Conservation (phyloP, 495 filamentous ascomycete genomes). For the Rhypophila decipiens region DNA sequence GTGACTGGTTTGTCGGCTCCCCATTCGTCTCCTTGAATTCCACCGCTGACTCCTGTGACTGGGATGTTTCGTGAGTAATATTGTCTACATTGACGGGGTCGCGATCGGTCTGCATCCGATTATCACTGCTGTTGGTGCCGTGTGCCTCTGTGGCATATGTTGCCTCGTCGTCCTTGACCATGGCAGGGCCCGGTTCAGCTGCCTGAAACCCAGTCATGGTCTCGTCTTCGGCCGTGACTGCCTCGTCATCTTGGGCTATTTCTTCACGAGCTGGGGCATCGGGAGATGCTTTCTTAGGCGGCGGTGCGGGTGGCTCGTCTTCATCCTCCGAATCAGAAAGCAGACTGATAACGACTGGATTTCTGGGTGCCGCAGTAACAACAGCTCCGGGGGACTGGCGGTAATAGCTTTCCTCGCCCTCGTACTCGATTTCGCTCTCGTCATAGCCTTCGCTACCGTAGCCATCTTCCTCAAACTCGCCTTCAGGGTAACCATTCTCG, state of each 20-base stretch:
- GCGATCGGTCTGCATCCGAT: too few relatives aligned
- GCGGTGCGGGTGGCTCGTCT: conserved; percentile 9
- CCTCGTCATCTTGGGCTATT: neutral
- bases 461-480: too few relatives aligned
- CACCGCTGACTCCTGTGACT: too few relatives aligned
- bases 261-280: neutral
- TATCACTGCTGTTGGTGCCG: too few relatives aligned
- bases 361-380: conserved; percentile 3
- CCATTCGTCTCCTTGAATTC: too few relatives aligned
- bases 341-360: conserved; percentile 29
- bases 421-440: conserved; percentile 6
- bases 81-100: too few relatives aligned
- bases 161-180: too few relatives aligned
- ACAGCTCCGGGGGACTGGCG: conserved; percentile 2
- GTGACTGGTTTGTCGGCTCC: neutral
- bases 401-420: conserved; percentile 1
- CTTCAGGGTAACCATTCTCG: conserved; percentile 12
- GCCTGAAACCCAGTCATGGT: too few relatives aligned
- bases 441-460: conserved; percentile 18
- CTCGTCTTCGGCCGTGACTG: too few relatives aligned
- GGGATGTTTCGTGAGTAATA: too few relatives aligned
- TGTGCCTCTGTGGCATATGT: too few relatives aligned
- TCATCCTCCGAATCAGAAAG: conserved; percentile 36
- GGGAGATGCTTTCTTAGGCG: conserved; percentile 2
- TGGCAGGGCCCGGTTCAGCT: too few relatives aligned